A percentile compares a stretch with the other conserved stretches of the same genome.
Evolutionary conservation across 495 filamentous ascomycete genomes (phyloP).

Genomic region (Neurospora sublineolata): DNA sequence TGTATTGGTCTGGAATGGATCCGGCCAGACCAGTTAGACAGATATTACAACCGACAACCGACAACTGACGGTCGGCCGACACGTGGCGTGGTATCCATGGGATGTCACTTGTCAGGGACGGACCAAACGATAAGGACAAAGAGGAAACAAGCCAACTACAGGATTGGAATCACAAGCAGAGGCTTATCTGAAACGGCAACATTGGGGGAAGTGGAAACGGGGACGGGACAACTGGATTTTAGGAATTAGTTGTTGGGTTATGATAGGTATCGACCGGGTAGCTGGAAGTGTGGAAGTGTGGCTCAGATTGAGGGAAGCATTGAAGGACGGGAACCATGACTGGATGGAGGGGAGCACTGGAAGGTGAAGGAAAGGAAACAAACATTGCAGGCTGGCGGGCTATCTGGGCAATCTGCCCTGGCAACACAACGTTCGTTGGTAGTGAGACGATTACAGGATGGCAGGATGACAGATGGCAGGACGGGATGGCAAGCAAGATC

Average conservation of each 20-base stretch:
- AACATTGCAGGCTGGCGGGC: too few species aligned
- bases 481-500: background rate
- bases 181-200: background rate
- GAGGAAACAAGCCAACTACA: too few species aligned
- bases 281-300: background rate
- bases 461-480: background rate
- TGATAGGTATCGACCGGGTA: too few species aligned
- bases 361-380: too few species aligned
- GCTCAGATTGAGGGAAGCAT: too few species aligned
- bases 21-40: background rate
- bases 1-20: background rate
- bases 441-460: background rate
- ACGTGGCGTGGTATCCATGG: background rate
- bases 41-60: background rate
- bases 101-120: background rate
- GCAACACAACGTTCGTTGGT: background rate
- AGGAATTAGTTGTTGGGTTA: too few species aligned
- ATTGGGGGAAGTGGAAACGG: background rate
- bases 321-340: too few species aligned
- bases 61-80: background rate
- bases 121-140: background rate
- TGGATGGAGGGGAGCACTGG: background rate
- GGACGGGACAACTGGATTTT: background rate
- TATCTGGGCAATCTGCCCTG: too few species aligned
- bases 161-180: too few species aligned